Base-by-base conservation (phyloP, 805 yeast species). In the Starmera amethionina region DNA sequence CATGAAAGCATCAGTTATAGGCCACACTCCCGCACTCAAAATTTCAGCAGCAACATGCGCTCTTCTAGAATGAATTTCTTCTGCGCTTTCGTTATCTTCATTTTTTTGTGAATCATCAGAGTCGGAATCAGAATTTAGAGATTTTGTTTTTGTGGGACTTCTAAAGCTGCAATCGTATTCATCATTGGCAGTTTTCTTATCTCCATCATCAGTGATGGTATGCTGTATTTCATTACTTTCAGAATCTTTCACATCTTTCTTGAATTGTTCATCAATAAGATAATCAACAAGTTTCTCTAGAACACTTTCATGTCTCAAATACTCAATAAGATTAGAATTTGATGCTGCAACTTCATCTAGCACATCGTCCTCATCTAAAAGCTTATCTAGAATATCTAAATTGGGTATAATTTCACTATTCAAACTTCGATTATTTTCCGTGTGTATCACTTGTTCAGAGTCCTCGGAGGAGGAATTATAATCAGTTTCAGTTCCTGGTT, bases 1-100 rank as follows among this genome's bases (percentile, higher is more conserved):
- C 80, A 90, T 79, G 41, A 93, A 80, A 1, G 95, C 79, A 49
- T 89, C 95, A 2, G 96, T 83, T 32, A 93, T 68, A 3, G 94
- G 82, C 96, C 97, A 90, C 8, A 88, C 89, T 55, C 90, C 97
- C 4, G 93, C 86, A 33, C 90, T 77, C 37, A 93, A 67, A 34
- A 93, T 81, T 57, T 93, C 97, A 2, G 96, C 86, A 6, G 96
- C 88, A 50, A 82, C 70, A 42, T 78, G 79, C 2, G 87, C 79
- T 45, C 74, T 56, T 50, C 70, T 56, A 2, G 58, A 44, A 35
- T 61, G 67, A 3, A 48, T 61, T 38, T 63, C 64, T 35, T 63
- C 63, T 29, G 62, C 63, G 5, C 61, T 59, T 41, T 66, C 70
- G 11, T 55, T 53, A 43, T 52, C 41, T 53, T 48, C 50, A 29